These are phyloP conservation scores for Lichtheimia ornata DNA, from an alignment of 371 early-diverging fungal genomes.

Conservation along the genomic window DNA sequence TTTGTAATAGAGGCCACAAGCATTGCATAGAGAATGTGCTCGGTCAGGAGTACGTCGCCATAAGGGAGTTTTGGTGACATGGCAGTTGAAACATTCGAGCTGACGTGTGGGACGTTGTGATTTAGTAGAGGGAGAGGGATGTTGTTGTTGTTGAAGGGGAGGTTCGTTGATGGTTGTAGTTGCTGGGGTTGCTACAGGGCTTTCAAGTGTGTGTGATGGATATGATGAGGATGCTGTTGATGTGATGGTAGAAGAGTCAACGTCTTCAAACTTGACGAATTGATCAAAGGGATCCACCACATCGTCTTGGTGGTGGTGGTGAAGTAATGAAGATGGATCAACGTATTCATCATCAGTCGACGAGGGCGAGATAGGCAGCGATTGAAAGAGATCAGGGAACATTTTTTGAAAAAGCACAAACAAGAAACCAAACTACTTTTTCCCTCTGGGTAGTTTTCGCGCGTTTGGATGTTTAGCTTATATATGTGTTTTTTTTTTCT, in stretches of 20 bases:
- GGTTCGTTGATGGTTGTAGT: neutral
- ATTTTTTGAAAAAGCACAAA: neutral
- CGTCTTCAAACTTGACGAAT: slow-evolving; percentile 6
- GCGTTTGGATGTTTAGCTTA: slow-evolving; percentile 2
- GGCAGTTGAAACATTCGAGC: slow-evolving; percentile 79
- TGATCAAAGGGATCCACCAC: slow-evolving; percentile 3
- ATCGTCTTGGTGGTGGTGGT: neutral
- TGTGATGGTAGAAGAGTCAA: neutral
- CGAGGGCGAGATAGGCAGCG: neutral
- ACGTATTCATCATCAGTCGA: no score
- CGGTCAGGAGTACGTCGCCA: slow-evolving; percentile 83
- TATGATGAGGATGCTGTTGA: slow-evolving; percentile 3
- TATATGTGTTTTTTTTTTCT: slow-evolving; percentile 6
- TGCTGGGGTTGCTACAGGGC: neutral
- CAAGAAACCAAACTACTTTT: neutral
- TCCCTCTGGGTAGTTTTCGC: neutral
- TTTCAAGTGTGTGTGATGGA: neutral
- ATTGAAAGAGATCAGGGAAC: slow-evolving; percentile 1
- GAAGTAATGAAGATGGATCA: neutral
- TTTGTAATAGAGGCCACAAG: slow-evolving; percentile 83
- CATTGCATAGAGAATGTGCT: slow-evolving; percentile 80
- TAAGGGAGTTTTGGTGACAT: slow-evolving; percentile 77
- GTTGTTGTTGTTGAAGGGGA: slow-evolving; percentile 1
- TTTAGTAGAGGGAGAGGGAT: neutral
- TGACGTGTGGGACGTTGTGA: slow-evolving; percentile 52